Base-by-base conservation (phyloP, 495 filamentous ascomycete species). In the Penicillium pancosmium region DNA sequence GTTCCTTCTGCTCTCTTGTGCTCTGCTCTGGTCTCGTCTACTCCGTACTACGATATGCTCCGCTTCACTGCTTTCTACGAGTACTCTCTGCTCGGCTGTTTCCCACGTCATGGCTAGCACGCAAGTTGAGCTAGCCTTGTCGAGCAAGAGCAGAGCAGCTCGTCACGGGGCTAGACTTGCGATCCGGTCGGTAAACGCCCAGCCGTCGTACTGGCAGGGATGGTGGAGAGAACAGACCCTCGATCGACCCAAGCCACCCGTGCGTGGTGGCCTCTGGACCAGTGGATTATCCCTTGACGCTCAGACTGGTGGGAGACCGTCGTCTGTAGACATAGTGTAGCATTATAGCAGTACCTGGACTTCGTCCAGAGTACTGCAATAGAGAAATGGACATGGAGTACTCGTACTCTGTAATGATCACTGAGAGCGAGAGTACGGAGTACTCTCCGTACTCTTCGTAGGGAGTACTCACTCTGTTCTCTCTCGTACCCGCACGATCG, bases 231-330 rank as follows among this genome's bases (percentile, higher is more conserved):
- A 71, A 71, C 71, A 70, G 65, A 66, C 65, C 68, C 68, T 70
- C 60, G 65, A 68, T 70, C 60, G 60, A 52, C 60, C 68, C 60
- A 63, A 68, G 68, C 65, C 67, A 69, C 71, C 62, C 63, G 68
- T 67, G 64, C 73, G 74, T 77, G 74, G 74, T 75, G 65, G 56
- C 5, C 51, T 77, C 71, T 74, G 50, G 55, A 41, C 74, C 74
- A 77, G 59, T 73, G 67, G 62, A 69, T 73, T 60, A 31, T 31
- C 27, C 27, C 27, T 31, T 31, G 27, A 31, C 27, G 27, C 27
- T 31, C 27, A 31, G 27, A 31, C 27, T 7, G 27, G 23, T 23
- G 23, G 23, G 23, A 23, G 21, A 21, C 21, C 21, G 36, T 38
- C 8, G 36, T 38, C 2, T 27, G 27, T 27, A 27, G 21, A n/a